Evolutionary conservation across 2,329 filamentous ascomycete species (phyloP).

Genomic region (Penicillium sp.): DNA sequence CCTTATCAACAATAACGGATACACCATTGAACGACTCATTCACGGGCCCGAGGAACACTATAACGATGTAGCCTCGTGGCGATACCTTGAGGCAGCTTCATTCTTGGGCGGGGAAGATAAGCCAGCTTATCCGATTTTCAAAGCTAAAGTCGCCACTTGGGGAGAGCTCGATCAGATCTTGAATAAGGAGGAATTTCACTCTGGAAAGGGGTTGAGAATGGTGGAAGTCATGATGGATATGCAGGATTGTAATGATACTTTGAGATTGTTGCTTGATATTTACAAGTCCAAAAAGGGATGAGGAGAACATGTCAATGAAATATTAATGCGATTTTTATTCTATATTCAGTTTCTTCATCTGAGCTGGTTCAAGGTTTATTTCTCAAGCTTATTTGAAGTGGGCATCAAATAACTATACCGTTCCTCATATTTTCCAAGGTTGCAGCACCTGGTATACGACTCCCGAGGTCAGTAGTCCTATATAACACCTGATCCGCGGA

Average conservation of each 20-base stretch:
- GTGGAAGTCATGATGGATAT: neutral
- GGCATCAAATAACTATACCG: no score
- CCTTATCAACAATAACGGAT: constrained; percentile 80
- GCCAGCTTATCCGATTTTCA: neutral
- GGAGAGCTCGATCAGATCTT: neutral
- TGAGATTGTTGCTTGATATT: constrained; percentile 3
- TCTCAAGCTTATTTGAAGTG: no score
- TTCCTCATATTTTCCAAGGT: no score
- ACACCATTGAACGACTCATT: constrained; percentile 74
- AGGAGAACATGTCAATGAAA: no score
- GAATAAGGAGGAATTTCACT: neutral
- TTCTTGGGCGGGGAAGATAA: neutral
- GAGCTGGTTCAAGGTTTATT: no score
- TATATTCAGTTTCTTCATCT: no score
- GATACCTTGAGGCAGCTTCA: neutral
- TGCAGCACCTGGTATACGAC: no score
- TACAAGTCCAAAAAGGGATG: neutral
- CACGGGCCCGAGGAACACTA: constrained; percentile 76
- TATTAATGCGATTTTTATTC: no score
- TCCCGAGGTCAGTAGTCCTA: no score
- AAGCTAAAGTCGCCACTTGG: neutral
- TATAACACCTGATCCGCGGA: no score
- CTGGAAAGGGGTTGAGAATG: constrained; percentile 1
- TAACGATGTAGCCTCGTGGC: constrained; percentile 65
- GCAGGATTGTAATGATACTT: constrained; percentile 2